phyloP scores from a whole-genome alignment of 345 rosid species.

The Limnanthes douglasii region DNA sequence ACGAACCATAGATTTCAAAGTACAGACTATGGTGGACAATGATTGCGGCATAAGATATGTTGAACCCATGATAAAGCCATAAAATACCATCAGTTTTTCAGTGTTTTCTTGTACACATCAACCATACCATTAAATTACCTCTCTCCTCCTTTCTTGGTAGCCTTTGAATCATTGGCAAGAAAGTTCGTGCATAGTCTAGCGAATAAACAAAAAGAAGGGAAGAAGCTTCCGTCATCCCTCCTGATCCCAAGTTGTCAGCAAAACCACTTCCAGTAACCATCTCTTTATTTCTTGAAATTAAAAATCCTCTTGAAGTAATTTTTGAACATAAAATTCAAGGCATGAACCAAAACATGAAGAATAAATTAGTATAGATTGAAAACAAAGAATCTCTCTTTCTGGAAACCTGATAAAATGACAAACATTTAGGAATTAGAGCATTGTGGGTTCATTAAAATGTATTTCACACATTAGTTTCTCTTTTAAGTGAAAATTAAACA shows the following conservation, averaged over 20 bases:
- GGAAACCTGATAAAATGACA: too few species aligned
- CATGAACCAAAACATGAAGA: conserved; percentile 18
- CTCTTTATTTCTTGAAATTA: conserved; percentile 84
- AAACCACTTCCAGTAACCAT: conserved; percentile 95
- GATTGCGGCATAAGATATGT: conserved; percentile 70
- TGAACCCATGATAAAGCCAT: conserved; percentile 85
- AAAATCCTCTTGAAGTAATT: conserved; percentile 78
- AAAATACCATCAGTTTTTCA: conserved; percentile 60
- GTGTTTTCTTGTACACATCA: conserved; percentile 71
- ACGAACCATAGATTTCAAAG: conserved; percentile 72
- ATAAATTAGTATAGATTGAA: too few species aligned
- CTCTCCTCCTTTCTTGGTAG: conserved; percentile 77
- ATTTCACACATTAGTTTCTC: too few species aligned
- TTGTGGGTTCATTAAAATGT: too few species aligned
- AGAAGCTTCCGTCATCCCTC: conserved; percentile 89
- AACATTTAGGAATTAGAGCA: too few species aligned
- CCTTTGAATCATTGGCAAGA: conserved; percentile 80
- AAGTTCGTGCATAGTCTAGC: conserved; percentile 79
- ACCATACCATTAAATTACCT: conserved; percentile 73
- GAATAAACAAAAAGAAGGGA: conserved; percentile 79
- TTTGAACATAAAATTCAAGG: conserved; percentile 86
- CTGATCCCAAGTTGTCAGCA: conserved; percentile 81
- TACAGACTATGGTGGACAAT: conserved; percentile 75
- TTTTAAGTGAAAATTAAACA: too few species aligned
- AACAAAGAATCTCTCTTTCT: too few species aligned